These are phyloP conservation scores for Kwoniella dejecticola DNA, from an alignment of 768 basidiomycete genomes.

Conservation along the genomic window DNA sequence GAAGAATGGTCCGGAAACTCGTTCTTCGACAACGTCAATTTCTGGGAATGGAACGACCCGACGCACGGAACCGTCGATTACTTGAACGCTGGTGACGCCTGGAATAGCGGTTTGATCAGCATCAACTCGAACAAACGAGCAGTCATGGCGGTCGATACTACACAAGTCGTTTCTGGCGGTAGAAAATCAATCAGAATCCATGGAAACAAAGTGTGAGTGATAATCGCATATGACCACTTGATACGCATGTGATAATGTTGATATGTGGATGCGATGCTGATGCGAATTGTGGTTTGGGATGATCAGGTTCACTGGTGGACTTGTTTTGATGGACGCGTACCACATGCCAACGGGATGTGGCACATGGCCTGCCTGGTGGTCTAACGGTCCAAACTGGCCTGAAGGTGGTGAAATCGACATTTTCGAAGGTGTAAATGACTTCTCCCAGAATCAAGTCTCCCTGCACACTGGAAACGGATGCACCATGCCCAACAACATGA, in stretches of 20 bases:
- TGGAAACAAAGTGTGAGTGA: constrained; percentile 56
- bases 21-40: constrained; percentile 84
- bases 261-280: constrained; percentile 59
- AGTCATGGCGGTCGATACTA: constrained; percentile 87
- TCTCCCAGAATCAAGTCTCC: constrained; percentile 58
- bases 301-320: constrained; percentile 60
- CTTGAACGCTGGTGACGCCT: constrained; percentile 60
- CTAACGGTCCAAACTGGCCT: constrained; percentile 59
- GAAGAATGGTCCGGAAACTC: constrained; percentile 60
- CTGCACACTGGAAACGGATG: constrained; percentile 57
- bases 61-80: constrained; percentile 71
- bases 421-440: constrained; percentile 58
- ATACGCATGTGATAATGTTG: too few relatives aligned
- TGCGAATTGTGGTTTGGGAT: constrained; percentile 54
- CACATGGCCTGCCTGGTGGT: constrained; percentile 73
- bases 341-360: constrained; percentile 92
- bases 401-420: constrained; percentile 56
- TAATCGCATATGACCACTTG: too few relatives aligned
- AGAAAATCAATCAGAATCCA: constrained; percentile 76
- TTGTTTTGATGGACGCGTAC: constrained; percentile 78
- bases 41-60: constrained; percentile 67
- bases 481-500: constrained; percentile 43
- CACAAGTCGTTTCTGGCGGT: constrained; percentile 66
- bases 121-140: constrained; percentile 74
- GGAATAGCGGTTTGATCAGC: constrained; percentile 62